Conservation (phyloP, 2,329 filamentous ascomycete species). For the Coleophoma cylindrospora region DNA sequence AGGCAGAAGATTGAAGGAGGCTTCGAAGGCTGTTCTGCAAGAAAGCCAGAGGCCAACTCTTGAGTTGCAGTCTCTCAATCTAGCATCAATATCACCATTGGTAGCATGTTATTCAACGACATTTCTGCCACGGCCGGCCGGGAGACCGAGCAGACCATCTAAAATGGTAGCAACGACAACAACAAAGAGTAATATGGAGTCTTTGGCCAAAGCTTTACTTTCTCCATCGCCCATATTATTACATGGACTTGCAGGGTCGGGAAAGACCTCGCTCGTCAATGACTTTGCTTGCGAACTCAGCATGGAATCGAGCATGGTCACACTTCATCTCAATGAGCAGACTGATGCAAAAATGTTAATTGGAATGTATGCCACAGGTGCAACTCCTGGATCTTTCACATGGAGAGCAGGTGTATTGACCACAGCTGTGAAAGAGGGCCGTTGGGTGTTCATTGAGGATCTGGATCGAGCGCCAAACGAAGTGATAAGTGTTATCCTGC, state of each 20-base stretch:
- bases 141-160: constrained; percentile 39
- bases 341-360: constrained; percentile 96
- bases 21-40: constrained; percentile 7
- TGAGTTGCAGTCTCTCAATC: constrained; percentile 6
- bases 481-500: constrained; percentile 87
- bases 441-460: constrained; percentile 97
- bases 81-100: constrained; percentile 48
- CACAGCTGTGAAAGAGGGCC: constrained; percentile 86
- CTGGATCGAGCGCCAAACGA: constrained; percentile 92
- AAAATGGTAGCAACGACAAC: constrained; percentile 67
- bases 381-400: constrained; percentile 80
- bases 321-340: constrained; percentile 94
- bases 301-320: constrained; percentile 79
- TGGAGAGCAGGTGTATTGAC: constrained; percentile 94
- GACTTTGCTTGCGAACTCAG: constrained; percentile 77
- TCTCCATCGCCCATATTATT: constrained; percentile 69
- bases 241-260: constrained; percentile 77
- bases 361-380: constrained; percentile 87
- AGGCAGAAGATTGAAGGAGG: constrained; percentile 30
- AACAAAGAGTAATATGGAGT: constrained; percentile 65
- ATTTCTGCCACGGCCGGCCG: constrained; percentile 60
- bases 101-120: constrained; percentile 62
- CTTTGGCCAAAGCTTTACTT: constrained; percentile 63
- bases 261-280: constrained; percentile 83
- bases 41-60: not conserved